Evolutionary conservation across 345 rosid genomes (phyloP), one percentile per base, ranked within the genome.

Genomic region (Eucalyptus pauciflora): DNA sequence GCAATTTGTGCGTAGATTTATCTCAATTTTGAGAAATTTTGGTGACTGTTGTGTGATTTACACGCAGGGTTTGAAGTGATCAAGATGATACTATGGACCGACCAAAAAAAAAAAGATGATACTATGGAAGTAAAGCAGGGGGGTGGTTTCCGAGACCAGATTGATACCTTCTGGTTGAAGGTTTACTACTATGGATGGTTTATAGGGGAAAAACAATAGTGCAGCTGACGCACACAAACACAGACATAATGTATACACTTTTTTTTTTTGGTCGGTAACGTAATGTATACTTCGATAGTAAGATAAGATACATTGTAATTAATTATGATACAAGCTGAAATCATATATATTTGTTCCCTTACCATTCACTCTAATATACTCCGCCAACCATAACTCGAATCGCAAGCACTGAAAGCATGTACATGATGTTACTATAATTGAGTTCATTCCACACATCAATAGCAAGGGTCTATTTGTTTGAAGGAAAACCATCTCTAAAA

Each of bases 131-230:
- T 45, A 56, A 50, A 50, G 37, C 56, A 86, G 9, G 11, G 5
- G 4, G 0, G 11, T n/a, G 60, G 9, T 0, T 3, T 3, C 3
- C 0, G 56, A 51, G 56, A 51, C 56, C 22, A 51, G 22, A 51
- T 51, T 3, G 56, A 3, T 51, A 51, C 22, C 4, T 5, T 43
- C 41, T 37, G 41, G 41, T 37, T 37, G 41, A 37, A 37, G 41
- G 41, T 37, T 37, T 37, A 37, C 41, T 37, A 4, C 41, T 37
- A 37, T 37, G 41, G 41, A 37, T 37, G 41, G 41, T 37, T 37
- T 37, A 37, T 37, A 37, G 41, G 41, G 41, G 41, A 37, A 37
- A 37, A 37, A 37, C 41, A 37, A 37, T 37, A 37, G 41, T 37
- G 1, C 41, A 37, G 41, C 41, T 37, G 41, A 37, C 41, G 41